These are phyloP conservation scores for Achaetomium macrosporum DNA, from an alignment of 2,329 filamentous ascomycete species.

Conservation along the genomic window DNA sequence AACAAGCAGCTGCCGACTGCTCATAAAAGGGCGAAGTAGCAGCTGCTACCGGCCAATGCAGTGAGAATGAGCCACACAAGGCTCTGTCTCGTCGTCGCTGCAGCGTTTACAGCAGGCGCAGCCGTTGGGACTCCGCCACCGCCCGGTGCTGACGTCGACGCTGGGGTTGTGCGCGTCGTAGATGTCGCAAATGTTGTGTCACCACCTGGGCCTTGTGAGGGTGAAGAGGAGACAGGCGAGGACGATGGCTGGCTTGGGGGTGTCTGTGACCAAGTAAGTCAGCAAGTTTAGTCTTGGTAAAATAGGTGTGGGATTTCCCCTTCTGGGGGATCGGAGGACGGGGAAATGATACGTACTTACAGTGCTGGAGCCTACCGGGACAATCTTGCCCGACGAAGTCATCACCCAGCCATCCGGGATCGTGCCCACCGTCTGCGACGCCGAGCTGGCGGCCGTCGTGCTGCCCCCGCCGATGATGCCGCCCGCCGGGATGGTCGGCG, in stretches of 20 bases:
- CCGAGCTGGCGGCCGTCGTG: constrained; percentile 45
- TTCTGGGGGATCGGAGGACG: neutral
- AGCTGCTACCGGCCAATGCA: neutral
- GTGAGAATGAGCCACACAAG: neutral
- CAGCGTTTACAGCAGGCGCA: constrained; percentile 1
- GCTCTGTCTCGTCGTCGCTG: neutral
- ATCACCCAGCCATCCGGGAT: constrained; percentile 80
- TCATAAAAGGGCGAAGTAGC: neutral
- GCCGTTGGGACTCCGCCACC: neutral
- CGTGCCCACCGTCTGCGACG: constrained; percentile 40
- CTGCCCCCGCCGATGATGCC: constrained; percentile 59
- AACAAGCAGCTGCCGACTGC: neutral
- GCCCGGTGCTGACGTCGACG: neutral
- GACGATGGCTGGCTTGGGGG: constrained; percentile 1
- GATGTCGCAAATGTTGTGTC: constrained; percentile 8
- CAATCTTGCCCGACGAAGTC: constrained; percentile 70
- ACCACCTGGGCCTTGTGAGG: neutral
- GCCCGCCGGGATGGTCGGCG: constrained; percentile 63
- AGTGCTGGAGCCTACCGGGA: constrained; percentile 55
- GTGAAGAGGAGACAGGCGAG: neutral
- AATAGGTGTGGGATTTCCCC: neutral
- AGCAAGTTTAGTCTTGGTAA: neutral
- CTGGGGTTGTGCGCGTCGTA: neutral
- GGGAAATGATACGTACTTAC: constrained; percentile 18
- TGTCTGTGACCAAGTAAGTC: neutral